Percentiles rank a stretch among this genome's conserved stretches.
These are phyloP conservation scores for Blastomyces parvus DNA, from an alignment of 2,329 filamentous ascomycete genomes.

Conservation along the genomic window DNA sequence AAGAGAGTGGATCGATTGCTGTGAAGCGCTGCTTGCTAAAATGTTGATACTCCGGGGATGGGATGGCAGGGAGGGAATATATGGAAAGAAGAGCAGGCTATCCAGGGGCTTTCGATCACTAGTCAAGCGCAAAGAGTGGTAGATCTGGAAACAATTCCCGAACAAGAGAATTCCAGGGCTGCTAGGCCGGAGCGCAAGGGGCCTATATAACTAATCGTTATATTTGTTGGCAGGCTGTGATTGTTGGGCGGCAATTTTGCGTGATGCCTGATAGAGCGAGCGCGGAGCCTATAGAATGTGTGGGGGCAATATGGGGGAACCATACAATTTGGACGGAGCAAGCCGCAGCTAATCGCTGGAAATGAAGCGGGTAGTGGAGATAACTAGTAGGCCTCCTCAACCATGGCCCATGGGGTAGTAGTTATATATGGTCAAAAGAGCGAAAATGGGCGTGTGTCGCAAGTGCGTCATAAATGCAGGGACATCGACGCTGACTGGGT, in stretches of 20 bases:
- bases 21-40: neutral
- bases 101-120: neutral
- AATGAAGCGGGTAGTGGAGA: constrained; percentile 1
- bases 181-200: neutral
- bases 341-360: neutral
- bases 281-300: neutral
- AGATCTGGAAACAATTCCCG: neutral
- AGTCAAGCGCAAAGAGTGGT: neutral
- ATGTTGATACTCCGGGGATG: neutral
- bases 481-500: neutral
- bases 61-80: neutral
- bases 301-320: neutral
- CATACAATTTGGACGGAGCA: neutral
- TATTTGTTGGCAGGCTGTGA: constrained; percentile 9
- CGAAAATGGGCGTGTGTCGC: neutral
- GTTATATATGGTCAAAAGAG: neutral
- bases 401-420: neutral
- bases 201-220: neutral
- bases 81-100: neutral
- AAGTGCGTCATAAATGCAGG: constrained; percentile 7
- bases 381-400: neutral
- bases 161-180: neutral
- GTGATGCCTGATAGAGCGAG: constrained; percentile 4
- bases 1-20: neutral
- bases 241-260: constrained; percentile 10